Evolutionary conservation across 1,284 basidiomycete species (phyloP), one percentile per base, ranked within the genome.

Genomic region (Sporisorium graminicola): DNA sequence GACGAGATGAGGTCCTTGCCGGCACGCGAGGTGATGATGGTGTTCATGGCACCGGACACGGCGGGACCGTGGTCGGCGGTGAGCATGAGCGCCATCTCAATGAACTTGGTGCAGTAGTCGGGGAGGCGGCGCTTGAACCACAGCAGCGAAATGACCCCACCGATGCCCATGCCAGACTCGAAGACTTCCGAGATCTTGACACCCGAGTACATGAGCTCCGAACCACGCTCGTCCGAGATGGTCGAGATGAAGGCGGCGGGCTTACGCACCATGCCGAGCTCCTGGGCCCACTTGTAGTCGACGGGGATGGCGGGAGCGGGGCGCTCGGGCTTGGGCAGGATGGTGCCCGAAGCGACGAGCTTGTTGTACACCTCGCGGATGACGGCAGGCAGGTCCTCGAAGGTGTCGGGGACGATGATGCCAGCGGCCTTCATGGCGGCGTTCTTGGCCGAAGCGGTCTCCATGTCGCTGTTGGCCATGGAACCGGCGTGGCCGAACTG

Each of bases 241-340:
- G 97, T 98, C 58, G 95, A 98, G 89, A 99, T 98, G 90, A 99
- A 99, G 14, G 96, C 95, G 49, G 96, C 95, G 44, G 96, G 96
- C 89, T 98, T 98, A 86, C 96, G 92, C 87, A 99, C 95, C 86
- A 98, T 92, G 67, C 96, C 96, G 66, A 98, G 92, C 88, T 98
- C 96, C 89, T 89, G 87, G 49, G 96, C 96, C 96, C 96, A 98
- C 89, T 98, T 97, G 92, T 98, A 99, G 89, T 99, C 96, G 94
- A 98, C 96, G 29, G 96, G 96, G 86, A 98, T 98, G 77, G 93
- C 91, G 24, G 96, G 96, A 33, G 95, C 94, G 44, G 95, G 93
- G 65, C 91, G 89, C 89, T 98, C 96, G 56, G 88, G 80, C 88
- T 91, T 89, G 78, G 91, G 92, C 53, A 88, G 87, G 86, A 98